These are phyloP conservation scores for Peniophora sp. DNA, from an alignment of 1,284 basidiomycete genomes.

Conservation along the genomic window DNA sequence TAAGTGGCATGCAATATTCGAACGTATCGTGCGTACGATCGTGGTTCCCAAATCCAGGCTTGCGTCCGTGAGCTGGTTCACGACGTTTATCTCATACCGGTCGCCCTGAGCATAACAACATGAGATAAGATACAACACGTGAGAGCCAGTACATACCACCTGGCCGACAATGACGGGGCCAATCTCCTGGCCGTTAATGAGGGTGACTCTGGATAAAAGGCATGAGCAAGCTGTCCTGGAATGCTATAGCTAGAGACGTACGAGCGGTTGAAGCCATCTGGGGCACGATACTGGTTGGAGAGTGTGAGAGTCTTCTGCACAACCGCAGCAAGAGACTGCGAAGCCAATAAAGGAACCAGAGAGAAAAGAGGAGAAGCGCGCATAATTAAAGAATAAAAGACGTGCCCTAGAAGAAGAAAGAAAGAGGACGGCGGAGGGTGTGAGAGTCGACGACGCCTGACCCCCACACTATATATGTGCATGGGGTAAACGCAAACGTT, in stretches of 20 bases:
- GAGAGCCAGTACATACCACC: conserved; percentile 5
- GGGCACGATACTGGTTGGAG: conserved; percentile 14
- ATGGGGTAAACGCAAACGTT: no score
- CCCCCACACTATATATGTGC: no score
- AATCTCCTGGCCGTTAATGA: conserved; percentile 17
- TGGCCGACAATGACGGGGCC: conserved; percentile 17
- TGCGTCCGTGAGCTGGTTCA: conserved; percentile 23
- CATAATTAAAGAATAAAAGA: no score
- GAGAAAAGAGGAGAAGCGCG: no score
- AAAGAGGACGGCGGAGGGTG: no score
- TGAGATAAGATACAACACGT: neutral
- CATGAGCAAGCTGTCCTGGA: neutral
- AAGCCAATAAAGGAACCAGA: neutral
- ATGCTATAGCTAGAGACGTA: neutral
- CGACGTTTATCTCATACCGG: conserved; percentile 24
- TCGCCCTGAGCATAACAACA: conserved; percentile 12
- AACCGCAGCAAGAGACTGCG: neutral
- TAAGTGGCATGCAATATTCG: conserved; percentile 22
- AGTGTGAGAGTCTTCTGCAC: conserved; percentile 10
- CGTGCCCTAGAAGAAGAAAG: no score
- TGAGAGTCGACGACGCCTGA: no score
- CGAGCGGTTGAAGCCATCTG: conserved; percentile 13
- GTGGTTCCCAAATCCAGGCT: conserved; percentile 25
- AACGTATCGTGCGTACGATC: conserved; percentile 20
- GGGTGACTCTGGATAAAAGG: conserved; percentile 13